phyloP scores from a whole-genome alignment of 2,329 filamentous ascomycete genomes.

The Beauveria scarabaeidicola region DNA sequence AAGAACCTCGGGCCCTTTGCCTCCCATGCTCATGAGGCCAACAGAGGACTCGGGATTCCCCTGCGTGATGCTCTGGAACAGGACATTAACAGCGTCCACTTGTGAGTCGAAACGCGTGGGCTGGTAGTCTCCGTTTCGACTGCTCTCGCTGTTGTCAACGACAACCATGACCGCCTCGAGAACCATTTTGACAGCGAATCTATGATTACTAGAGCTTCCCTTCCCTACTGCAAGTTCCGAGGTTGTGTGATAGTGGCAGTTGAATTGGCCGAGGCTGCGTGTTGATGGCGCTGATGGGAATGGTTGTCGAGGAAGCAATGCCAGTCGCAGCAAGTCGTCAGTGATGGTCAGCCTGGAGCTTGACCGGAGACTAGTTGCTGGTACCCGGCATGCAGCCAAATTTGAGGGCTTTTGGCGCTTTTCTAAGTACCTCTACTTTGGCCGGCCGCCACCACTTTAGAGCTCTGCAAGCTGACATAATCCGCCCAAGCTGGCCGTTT shows the following conservation, averaged over 20 bases:
- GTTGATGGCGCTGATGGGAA: constrained; percentile 1
- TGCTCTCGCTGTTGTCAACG: constrained; percentile 98
- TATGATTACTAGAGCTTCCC: constrained; percentile 9
- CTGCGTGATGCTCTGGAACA: constrained; percentile 92
- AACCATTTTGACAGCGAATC: constrained; percentile 65
- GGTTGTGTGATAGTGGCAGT: neutral
- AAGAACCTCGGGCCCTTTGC: constrained; percentile 92
- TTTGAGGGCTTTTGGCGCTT: neutral
- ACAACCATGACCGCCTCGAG: constrained; percentile 99
- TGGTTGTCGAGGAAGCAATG: constrained; percentile 7
- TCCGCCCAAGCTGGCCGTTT: constrained; percentile 13
- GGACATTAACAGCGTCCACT: constrained; percentile 85
- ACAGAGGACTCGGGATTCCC: constrained; percentile 95
- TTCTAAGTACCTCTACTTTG: constrained; percentile 1
- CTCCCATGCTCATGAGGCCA: constrained; percentile 97
- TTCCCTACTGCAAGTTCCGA: neutral
- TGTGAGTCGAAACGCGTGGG: constrained; percentile 95
- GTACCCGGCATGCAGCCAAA: neutral
- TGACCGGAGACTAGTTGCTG: neutral
- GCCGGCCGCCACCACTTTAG: constrained; percentile 3
- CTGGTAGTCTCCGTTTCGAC: constrained; percentile 87
- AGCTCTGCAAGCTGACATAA: constrained; percentile 12
- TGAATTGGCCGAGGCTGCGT: constrained; percentile 1
- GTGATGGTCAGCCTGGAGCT: constrained; percentile 13
- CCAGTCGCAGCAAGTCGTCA: constrained; percentile 11